phyloP scores from a whole-genome alignment of 1,284 basidiomycete genomes.

The Fomitopsis schrenkii region DNA sequence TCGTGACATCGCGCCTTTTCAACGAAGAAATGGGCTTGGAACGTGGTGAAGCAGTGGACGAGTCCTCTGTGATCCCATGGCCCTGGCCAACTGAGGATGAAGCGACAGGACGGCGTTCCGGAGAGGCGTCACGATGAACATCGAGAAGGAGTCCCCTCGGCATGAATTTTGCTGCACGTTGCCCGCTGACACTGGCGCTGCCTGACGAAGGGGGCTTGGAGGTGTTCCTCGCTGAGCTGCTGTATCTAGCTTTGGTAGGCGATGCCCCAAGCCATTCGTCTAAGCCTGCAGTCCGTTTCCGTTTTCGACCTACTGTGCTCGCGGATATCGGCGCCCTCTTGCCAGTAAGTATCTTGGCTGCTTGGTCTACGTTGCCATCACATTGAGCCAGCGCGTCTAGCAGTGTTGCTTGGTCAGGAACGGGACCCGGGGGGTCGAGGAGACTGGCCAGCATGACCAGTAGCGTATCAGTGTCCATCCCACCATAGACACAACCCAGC shows the following conservation, averaged over 20 bases:
- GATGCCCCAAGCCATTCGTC: conserved; percentile 45
- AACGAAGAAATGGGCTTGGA: not conserved
- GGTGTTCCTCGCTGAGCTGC: conserved; percentile 10
- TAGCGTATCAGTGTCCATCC: conserved; percentile 61
- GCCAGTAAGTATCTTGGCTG: conserved; percentile 38
- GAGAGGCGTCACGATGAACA: not conserved
- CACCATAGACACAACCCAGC: not conserved
- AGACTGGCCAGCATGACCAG: conserved; percentile 65
- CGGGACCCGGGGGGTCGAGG: conserved; percentile 32
- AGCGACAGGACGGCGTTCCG: not conserved
- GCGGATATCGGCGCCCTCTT: not conserved
- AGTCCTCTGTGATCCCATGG: not conserved
- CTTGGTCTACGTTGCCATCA: conserved; percentile 56
- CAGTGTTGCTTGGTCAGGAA: conserved; percentile 35
- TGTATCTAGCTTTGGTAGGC: not conserved
- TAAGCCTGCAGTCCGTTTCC: conserved; percentile 40
- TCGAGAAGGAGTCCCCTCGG: not conserved
- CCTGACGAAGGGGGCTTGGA: conserved; percentile 4
- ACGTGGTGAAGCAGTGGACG: not conserved
- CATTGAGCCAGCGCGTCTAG: conserved; percentile 59
- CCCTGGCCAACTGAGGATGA: not conserved
- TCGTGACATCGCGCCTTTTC: conserved; percentile 28
- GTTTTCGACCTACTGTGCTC: conserved; percentile 29
- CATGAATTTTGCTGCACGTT: not conserved
- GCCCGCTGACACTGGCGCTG: not conserved